Evolutionary conservation across 345 rosid species (phyloP).

Genomic region (Eucalyptus sp.): DNA sequence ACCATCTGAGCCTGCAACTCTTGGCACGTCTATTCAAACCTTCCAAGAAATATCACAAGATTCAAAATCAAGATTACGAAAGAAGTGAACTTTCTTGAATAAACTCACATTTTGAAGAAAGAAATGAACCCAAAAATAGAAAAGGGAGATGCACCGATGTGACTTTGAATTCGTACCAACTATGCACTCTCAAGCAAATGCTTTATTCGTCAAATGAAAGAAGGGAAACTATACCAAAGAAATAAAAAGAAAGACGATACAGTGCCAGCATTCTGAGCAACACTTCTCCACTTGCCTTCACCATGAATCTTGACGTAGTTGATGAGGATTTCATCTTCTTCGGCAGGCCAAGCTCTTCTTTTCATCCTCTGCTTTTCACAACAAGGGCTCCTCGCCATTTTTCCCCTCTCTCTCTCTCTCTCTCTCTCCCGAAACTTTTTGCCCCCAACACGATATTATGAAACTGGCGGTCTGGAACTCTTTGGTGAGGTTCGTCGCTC

Average conservation of each 20-base stretch:
- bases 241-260: background rate
- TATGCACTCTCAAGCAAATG: background rate
- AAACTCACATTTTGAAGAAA: background rate
- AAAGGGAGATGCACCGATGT: background rate
- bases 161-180: background rate
- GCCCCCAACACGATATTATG: background rate
- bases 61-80: background rate
- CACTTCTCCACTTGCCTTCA: background rate
- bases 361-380: background rate
- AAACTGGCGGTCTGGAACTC: background rate
- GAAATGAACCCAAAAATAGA: background rate
- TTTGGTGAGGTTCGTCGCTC: background rate
- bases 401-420: background rate
- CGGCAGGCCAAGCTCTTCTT: background rate
- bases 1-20: slow-evolving; percentile 5
- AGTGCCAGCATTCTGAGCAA: background rate
- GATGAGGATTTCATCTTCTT: background rate
- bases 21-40: slow-evolving; percentile 1
- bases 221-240: background rate
- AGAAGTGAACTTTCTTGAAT: background rate
- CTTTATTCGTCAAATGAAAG: background rate
- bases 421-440: background rate
- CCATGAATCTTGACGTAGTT: background rate
- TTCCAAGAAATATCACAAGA: background rate
- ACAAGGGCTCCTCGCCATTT: background rate